A percentile compares a stretch with the other conserved stretches of the same genome.
Evolutionary conservation across 768 basidiomycete genomes (phyloP).

Genomic region (Phylloporus sp.): DNA sequence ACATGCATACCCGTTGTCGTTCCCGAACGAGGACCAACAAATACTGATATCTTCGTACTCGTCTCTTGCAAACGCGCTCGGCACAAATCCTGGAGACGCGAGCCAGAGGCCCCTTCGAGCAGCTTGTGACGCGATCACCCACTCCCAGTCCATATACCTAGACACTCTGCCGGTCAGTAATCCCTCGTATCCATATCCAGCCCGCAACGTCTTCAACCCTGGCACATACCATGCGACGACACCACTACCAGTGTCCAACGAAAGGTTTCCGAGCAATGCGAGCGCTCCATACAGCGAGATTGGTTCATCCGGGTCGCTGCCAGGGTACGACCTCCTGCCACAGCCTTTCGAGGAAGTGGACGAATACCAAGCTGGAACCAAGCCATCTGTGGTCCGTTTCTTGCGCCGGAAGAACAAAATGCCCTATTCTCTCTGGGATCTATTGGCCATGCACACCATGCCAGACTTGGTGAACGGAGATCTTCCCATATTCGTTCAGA

Average conservation of each 20-base stretch:
- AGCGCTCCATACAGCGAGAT: not conserved
- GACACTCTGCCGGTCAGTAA: constrained; percentile 14
- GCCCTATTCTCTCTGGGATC: constrained; percentile 26
- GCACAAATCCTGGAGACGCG: constrained; percentile 12
- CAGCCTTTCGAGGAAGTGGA: constrained; percentile 16
- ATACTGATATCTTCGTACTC: constrained; percentile 20
- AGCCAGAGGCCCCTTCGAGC: not conserved
- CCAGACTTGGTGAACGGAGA: constrained; percentile 23
- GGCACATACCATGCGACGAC: constrained; percentile 12
- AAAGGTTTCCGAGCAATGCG: not conserved
- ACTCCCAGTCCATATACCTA: constrained; percentile 16
- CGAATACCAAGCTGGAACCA: constrained; percentile 11
- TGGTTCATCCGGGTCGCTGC: not conserved
- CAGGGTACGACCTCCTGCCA: constrained; percentile 18
- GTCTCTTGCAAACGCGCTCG: constrained; percentile 21
- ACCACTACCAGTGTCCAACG: constrained; percentile 7
- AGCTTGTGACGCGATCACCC: constrained; percentile 4
- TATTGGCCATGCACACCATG: constrained; percentile 20
- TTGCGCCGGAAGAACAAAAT: constrained; percentile 17
- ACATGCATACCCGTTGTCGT: constrained; percentile 18
- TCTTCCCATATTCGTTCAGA: constrained; percentile 17
- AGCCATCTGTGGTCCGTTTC: constrained; percentile 31
- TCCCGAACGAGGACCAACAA: constrained; percentile 17
- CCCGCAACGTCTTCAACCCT: constrained; percentile 26
- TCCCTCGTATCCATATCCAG: constrained; percentile 27